A percentile compares a stretch with the other conserved stretches of the same genome.
Evolutionary conservation across 2,329 filamentous ascomycete genomes (phyloP).

Genomic region (Leptographium procerum): DNA sequence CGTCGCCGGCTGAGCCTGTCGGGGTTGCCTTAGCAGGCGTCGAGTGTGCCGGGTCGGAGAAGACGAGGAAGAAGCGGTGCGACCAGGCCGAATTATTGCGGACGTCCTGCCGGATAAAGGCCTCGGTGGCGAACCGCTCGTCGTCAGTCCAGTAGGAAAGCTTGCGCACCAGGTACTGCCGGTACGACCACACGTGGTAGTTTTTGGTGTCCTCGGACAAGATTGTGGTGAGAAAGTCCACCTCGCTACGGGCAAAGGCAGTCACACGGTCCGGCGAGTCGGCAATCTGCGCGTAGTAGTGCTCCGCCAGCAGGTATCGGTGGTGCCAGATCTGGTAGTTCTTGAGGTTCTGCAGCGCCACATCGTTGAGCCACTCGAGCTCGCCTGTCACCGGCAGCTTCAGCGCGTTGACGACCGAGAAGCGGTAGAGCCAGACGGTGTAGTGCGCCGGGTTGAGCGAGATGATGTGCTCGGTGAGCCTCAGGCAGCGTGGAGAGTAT

Average conservation of each 20-base stretch:
- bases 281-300: constrained; percentile 48
- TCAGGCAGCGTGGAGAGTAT: constrained; percentile 64
- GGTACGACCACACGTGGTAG: constrained; percentile 97
- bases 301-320: constrained; percentile 52
- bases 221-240: constrained; percentile 67
- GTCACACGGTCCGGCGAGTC: constrained; percentile 43
- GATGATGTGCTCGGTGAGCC: constrained; percentile 82
- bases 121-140: constrained; percentile 61
- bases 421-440: constrained; percentile 95
- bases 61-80: constrained; percentile 89
- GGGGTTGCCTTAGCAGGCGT: neutral
- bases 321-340: constrained; percentile 98
- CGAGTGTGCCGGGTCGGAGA: constrained; percentile 42
- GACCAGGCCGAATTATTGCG: constrained; percentile 98
- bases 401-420: constrained; percentile 61
- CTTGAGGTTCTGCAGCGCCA: constrained; percentile 77
- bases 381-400: constrained; percentile 57
- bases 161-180: constrained; percentile 57
- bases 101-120: constrained; percentile 66
- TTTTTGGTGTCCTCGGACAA: constrained; percentile 85
- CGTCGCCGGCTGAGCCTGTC: neutral
- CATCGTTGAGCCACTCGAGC: constrained; percentile 73
- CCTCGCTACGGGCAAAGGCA: constrained; percentile 53
- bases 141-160: constrained; percentile 53
- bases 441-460: constrained; percentile 93